Percentiles rank a stretch among this genome's conserved stretches.
These are phyloP conservation scores for Austroboletus novae-zelandiae DNA, from an alignment of 1,284 basidiomycete species.

Conservation along the genomic window DNA sequence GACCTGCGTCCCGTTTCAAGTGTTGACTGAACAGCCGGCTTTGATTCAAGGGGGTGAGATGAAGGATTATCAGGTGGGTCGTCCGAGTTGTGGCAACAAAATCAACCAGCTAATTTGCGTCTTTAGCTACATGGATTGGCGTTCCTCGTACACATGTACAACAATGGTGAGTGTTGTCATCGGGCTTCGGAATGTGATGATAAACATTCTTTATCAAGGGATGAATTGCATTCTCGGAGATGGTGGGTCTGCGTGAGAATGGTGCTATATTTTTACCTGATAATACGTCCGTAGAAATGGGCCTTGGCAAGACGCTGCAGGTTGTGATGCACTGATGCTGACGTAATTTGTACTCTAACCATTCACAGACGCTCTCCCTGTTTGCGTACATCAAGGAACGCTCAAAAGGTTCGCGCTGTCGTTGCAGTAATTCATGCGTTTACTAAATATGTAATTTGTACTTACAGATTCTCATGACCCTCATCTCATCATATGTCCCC, in stretches of 20 bases:
- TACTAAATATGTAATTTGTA: not conserved
- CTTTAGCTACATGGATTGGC: conserved; percentile 50
- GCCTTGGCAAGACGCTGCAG: conserved; percentile 64
- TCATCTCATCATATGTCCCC: conserved; percentile 60
- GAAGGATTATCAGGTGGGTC: conserved; percentile 58
- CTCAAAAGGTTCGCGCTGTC: conserved; percentile 31
- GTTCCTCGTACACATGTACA: conserved; percentile 54
- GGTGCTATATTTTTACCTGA: conserved; percentile 8
- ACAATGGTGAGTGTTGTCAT: conserved; percentile 43
- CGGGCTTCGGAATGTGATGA: not conserved
- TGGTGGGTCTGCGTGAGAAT: conserved; percentile 35
- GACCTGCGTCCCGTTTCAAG: conserved; percentile 36
- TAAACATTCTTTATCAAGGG: conserved; percentile 30
- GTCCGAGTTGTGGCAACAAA: not conserved
- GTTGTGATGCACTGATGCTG: conserved; percentile 25
- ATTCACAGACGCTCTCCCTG: conserved; percentile 50
- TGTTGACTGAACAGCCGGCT: conserved; percentile 44
- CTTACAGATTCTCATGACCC: conserved; percentile 40
- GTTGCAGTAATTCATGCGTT: not conserved
- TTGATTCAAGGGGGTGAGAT: conserved; percentile 46
- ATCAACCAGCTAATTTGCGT: conserved; percentile 3
- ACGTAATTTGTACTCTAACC: not conserved
- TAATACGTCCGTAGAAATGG: conserved; percentile 43
- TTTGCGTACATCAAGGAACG: conserved; percentile 54
- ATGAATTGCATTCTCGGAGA: conserved; percentile 63